Conservation (phyloP, 2,329 filamentous ascomycete species). For the Aspergillus calidoustus region DNA sequence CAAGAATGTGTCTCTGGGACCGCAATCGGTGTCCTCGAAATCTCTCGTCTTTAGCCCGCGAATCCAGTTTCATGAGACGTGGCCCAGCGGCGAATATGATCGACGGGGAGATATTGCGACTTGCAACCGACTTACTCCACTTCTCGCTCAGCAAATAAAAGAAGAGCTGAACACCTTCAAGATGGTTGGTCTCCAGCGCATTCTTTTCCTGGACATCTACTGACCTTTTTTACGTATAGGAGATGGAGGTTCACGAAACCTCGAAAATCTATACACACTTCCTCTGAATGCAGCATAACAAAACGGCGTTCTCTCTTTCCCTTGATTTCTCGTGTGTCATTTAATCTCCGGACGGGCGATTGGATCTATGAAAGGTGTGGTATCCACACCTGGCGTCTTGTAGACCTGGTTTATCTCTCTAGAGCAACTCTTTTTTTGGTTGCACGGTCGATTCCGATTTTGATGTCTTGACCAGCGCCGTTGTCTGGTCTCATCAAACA, state of each 20-base stretch:
- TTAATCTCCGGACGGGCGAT: constrained; percentile 25
- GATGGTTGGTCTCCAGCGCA: constrained; percentile 69
- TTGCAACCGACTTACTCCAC: constrained; percentile 94
- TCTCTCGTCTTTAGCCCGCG: constrained; percentile 82
- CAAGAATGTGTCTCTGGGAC: constrained; percentile 80
- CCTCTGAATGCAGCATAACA: constrained; percentile 69
- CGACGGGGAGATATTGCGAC: constrained; percentile 94
- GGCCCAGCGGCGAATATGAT: constrained; percentile 94
- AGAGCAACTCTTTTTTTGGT: constrained; percentile 27
- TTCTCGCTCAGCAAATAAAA: constrained; percentile 98
- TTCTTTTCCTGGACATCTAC: not conserved
- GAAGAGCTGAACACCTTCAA: constrained; percentile 99
- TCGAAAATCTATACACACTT: constrained; percentile 99
- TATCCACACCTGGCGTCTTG: constrained; percentile 28
- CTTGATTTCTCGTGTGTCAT: constrained; percentile 23
- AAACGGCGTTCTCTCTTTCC: constrained; percentile 32
- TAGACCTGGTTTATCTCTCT: constrained; percentile 29
- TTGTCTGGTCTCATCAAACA: constrained; percentile 6
- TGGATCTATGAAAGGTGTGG: constrained; percentile 29
- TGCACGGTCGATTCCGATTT: constrained; percentile 16
- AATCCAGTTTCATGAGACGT: constrained; percentile 94
- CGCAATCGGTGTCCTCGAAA: constrained; percentile 56
- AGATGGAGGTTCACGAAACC: constrained; percentile 99
- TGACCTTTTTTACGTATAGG: constrained; percentile 62
- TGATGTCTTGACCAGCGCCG: constrained; percentile 5